These are phyloP conservation scores for Bimuria novae-zelandiae DNA, from an alignment of 2,329 filamentous ascomycete species.

Conservation along the genomic window DNA sequence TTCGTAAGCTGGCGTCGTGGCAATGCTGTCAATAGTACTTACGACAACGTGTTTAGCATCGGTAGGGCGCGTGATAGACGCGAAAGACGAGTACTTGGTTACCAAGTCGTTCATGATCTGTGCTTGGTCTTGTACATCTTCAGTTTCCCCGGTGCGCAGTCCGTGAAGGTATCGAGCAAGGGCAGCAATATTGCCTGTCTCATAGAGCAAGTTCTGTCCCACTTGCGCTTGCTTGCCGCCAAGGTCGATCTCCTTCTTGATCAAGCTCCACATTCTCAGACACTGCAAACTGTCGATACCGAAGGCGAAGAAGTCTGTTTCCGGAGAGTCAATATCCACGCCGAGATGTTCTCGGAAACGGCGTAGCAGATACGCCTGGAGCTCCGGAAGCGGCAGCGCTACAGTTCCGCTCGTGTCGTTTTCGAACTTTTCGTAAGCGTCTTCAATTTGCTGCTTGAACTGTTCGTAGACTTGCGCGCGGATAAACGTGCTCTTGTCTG, in stretches of 20 bases:
- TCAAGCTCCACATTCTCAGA: constrained; percentile 58
- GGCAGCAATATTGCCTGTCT: constrained; percentile 56
- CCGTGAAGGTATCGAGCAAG: constrained; percentile 53
- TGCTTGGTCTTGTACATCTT: constrained; percentile 43
- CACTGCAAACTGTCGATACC: constrained; percentile 65
- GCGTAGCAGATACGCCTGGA: constrained; percentile 36
- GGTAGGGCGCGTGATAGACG: too few species aligned
- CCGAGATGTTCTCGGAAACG: constrained; percentile 25
- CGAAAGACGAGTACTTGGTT: too few species aligned
- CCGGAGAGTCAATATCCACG: constrained; percentile 29
- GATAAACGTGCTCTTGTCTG: constrained; percentile 63
- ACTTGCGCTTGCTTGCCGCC: constrained; percentile 49
- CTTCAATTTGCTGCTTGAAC: constrained; percentile 56
- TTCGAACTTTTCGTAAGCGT: constrained; percentile 46
- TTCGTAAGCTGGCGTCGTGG: too few species aligned
- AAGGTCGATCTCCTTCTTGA: constrained; percentile 58
- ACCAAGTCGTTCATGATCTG: constrained; percentile 52
- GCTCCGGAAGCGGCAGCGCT: constrained; percentile 33
- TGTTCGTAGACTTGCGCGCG: constrained; percentile 56
- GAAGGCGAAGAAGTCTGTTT: constrained; percentile 62
- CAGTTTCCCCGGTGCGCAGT: constrained; percentile 46
- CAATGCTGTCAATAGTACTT: too few species aligned
- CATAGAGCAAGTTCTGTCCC: constrained; percentile 63
- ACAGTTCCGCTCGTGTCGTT: constrained; percentile 24
- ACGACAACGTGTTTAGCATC: too few species aligned